Conservation (phyloP, 768 basidiomycete species). For the Heimioporus sp. region DNA sequence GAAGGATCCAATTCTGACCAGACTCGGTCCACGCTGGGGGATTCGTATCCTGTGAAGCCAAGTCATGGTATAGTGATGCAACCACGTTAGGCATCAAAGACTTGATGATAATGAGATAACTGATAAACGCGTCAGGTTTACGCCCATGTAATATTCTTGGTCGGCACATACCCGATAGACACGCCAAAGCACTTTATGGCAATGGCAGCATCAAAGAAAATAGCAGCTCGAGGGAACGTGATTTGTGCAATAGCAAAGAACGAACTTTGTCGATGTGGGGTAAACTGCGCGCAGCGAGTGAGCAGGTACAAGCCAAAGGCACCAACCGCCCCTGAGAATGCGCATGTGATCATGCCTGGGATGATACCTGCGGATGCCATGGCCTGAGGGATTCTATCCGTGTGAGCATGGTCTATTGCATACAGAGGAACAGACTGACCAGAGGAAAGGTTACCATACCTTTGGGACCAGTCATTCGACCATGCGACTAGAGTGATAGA, state of each 20-base stretch:
- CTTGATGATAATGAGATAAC: slow-evolving; percentile 91
- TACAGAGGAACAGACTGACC: slow-evolving; percentile 39
- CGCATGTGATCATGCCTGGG: slow-evolving; percentile 86
- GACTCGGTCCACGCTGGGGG: slow-evolving; percentile 77
- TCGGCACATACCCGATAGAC: slow-evolving; percentile 67
- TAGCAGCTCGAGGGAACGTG: slow-evolving; percentile 84
- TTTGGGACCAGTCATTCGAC: slow-evolving; percentile 24
- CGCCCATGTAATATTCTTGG: not conserved
- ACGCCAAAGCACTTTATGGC: slow-evolving; percentile 98
- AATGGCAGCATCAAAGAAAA: slow-evolving; percentile 92
- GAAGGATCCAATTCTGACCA: slow-evolving; percentile 78
- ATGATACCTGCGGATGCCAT: slow-evolving; percentile 89
- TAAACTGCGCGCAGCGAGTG: slow-evolving; percentile 74
- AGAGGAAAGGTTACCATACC: slow-evolving; percentile 89
- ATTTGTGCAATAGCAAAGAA: slow-evolving; percentile 83
- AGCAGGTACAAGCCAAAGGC: slow-evolving; percentile 89
- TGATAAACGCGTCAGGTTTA: slow-evolving; percentile 23
- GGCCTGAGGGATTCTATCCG: slow-evolving; percentile 46
- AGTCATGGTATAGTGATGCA: slow-evolving; percentile 74
- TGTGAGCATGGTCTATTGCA: not conserved
- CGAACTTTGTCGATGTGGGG: slow-evolving; percentile 72
- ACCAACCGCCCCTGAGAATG: slow-evolving; percentile 73
- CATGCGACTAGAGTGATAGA: not conserved
- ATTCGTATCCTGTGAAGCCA: slow-evolving; percentile 58
- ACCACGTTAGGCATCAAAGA: slow-evolving; percentile 92